These are phyloP conservation scores for Tetrapisispora fleetii DNA, from an alignment of 805 yeast genomes.

Conservation along the genomic window DNA sequence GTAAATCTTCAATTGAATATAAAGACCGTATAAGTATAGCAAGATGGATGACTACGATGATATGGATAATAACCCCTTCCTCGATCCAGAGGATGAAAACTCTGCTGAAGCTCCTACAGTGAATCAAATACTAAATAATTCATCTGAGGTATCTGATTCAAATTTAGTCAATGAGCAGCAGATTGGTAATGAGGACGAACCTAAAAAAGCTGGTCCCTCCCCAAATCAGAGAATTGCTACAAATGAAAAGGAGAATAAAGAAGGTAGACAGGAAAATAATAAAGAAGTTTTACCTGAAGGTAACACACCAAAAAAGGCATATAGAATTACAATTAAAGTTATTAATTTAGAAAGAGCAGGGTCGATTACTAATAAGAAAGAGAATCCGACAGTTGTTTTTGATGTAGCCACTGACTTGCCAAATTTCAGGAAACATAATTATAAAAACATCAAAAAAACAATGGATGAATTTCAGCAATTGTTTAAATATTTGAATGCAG, in stretches of 20 bases:
- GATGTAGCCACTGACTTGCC: constrained; percentile 64
- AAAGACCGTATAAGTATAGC: not conserved
- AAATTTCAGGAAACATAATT: constrained; percentile 57
- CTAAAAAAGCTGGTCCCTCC: not conserved
- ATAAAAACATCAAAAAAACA: constrained; percentile 71
- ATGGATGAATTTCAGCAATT: constrained; percentile 67
- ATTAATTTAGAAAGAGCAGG: constrained; percentile 62
- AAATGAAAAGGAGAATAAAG: not conserved
- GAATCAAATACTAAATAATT: not conserved
- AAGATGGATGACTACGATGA: constrained; percentile 33
- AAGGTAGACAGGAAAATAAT: not conserved
- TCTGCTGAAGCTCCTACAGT: constrained; percentile 5
- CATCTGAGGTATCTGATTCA: not conserved
- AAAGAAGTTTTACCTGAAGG: constrained; percentile 6
- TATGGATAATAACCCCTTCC: constrained; percentile 53
- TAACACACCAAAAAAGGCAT: constrained; percentile 9
- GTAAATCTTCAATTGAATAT: no score
- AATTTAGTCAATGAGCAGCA: constrained; percentile 1
- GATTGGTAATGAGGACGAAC: constrained; percentile 1
- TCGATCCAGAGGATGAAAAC: constrained; percentile 33
- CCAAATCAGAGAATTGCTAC: not conserved
- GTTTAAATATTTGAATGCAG: constrained; percentile 65
- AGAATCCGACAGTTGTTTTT: constrained; percentile 71
- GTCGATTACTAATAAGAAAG: constrained; percentile 41
- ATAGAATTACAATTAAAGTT: constrained; percentile 45